phyloP scores from a whole-genome alignment of 2,329 filamentous ascomycete species.

The Tolypocladium endophyticum region DNA sequence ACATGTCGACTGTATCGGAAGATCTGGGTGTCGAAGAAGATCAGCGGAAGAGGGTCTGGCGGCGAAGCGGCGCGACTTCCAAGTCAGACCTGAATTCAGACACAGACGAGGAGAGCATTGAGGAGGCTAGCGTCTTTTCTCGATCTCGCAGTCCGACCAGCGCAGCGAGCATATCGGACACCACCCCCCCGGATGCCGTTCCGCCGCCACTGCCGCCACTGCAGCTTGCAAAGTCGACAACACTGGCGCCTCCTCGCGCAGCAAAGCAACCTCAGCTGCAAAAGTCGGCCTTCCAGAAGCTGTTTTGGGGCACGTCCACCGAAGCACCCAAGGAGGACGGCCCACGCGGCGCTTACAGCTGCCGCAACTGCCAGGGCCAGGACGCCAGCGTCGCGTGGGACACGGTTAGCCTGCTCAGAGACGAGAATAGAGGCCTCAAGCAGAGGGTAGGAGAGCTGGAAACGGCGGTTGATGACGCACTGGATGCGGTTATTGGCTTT shows the following conservation, averaged over 20 bases:
- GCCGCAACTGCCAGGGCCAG: conserved; percentile 47
- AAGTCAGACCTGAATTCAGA: conserved; percentile 33
- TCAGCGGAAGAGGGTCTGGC: conserved; percentile 28
- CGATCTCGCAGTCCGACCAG: conserved; percentile 47
- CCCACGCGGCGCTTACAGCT: conserved; percentile 18
- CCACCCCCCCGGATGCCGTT: conserved; percentile 9
- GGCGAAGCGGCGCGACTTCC: conserved; percentile 31
- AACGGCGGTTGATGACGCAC: conserved; percentile 46
- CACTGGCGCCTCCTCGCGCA: conserved; percentile 12
- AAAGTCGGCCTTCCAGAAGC: conserved; percentile 28
- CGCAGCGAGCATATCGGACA: conserved; percentile 25
- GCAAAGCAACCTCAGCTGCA: conserved; percentile 25
- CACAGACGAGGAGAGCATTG: conserved; percentile 41
- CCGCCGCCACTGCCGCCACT: conserved; percentile 3
- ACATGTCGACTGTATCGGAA: conserved; percentile 35
- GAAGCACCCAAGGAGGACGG: conserved; percentile 16
- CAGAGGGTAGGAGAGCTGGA: conserved; percentile 48
- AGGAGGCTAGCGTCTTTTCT: conserved; percentile 49
- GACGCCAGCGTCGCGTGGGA: conserved; percentile 53
- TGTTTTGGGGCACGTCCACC: conserved; percentile 31
- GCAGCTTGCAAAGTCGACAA: conserved; percentile 12
- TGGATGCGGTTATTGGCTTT: conserved; percentile 49
- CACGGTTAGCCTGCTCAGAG: conserved; percentile 48
- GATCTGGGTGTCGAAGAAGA: conserved; percentile 46
- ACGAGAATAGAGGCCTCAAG: conserved; percentile 54